Evolutionary conservation across 2,329 filamentous ascomycete genomes (phyloP).

Genomic region (Helotiales sp.): DNA sequence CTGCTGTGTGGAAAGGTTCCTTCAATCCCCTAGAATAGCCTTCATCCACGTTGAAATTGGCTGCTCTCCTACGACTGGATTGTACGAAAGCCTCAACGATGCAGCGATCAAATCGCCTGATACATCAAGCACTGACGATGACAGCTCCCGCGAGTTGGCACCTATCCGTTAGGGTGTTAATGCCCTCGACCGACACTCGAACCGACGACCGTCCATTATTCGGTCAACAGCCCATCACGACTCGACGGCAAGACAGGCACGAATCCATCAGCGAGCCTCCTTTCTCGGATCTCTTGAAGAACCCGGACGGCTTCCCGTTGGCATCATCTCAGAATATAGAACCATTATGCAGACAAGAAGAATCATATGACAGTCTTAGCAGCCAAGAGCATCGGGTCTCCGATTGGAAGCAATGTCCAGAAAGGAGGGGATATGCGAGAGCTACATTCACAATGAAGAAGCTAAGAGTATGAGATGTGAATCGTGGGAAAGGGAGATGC

Average conservation of each 20-base stretch:
- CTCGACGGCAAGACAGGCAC: slow-evolving; percentile 2
- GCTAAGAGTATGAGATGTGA: slow-evolving; percentile 7
- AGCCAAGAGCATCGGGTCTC: slow-evolving; percentile 3
- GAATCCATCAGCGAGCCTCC: slow-evolving; percentile 6
- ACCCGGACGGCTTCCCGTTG: slow-evolving; percentile 1
- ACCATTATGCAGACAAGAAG: slow-evolving; percentile 14
- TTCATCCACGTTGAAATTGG: slow-evolving; percentile 13
- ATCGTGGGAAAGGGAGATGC: slow-evolving; percentile 5
- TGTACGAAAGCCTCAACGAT: neutral
- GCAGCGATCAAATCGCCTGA: slow-evolving; percentile 12
- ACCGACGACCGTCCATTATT: slow-evolving; percentile 5
- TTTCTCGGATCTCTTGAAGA: slow-evolving; percentile 12
- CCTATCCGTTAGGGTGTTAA: slow-evolving; percentile 11
- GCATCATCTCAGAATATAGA: slow-evolving; percentile 9
- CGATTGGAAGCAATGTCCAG: slow-evolving; percentile 15
- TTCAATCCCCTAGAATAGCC: slow-evolving; percentile 11
- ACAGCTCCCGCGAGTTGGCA: slow-evolving; percentile 16
- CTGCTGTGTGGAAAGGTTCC: slow-evolving; percentile 15
- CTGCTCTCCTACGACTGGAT: slow-evolving; percentile 8
- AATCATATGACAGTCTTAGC: slow-evolving; percentile 7
- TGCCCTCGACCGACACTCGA: slow-evolving; percentile 4
- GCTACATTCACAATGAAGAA: slow-evolving; percentile 10
- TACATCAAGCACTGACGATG: slow-evolving; percentile 12
- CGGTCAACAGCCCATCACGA: slow-evolving; percentile 5
- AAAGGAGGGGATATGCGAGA: slow-evolving; percentile 10